Evolutionary conservation across 75 land plant species (phyloP).

Genomic region (Pinus tabuliformis): DNA sequence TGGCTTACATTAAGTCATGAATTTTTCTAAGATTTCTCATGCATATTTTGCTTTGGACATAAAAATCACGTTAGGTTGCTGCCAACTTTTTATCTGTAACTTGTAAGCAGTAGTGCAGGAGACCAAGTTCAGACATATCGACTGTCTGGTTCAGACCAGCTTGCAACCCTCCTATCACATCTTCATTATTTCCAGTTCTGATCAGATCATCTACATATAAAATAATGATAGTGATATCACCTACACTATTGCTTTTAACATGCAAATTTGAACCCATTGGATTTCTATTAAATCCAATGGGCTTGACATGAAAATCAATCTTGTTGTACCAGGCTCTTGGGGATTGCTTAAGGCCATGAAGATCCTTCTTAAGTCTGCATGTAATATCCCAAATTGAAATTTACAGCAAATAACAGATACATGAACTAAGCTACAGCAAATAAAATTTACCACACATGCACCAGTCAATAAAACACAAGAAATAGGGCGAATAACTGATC

Average conservation of each 20-base stretch:
- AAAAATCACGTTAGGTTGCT: constrained; percentile 2
- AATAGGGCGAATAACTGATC: too few species aligned
- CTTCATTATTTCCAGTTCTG: not conserved
- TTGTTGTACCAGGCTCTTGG: constrained; percentile 21
- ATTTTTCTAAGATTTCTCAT: not conserved
- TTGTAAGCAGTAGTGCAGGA: constrained; percentile 14
- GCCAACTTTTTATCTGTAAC: constrained; percentile 8
- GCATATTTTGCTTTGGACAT: constrained; percentile 8
- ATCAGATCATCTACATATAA: constrained; percentile 32
- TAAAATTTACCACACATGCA: too few species aligned
- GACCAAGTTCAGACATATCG: constrained; percentile 20
- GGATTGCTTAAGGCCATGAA: constrained; percentile 15
- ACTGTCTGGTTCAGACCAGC: constrained; percentile 7
- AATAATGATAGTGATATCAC: constrained; percentile 1
- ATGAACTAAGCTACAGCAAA: too few species aligned
- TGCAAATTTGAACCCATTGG: not conserved
- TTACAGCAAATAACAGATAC: too few species aligned
- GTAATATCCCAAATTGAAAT: too few species aligned
- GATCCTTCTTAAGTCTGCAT: too few species aligned
- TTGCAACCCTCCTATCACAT: not conserved
- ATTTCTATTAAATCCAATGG: not conserved
- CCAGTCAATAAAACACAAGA: too few species aligned
- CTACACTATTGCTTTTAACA: not conserved
- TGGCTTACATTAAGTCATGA: constrained; percentile 2
- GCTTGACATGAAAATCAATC: constrained; percentile 6